Conservation (phyloP, 768 basidiomycete genomes). For the Tephrocybe sp. region DNA sequence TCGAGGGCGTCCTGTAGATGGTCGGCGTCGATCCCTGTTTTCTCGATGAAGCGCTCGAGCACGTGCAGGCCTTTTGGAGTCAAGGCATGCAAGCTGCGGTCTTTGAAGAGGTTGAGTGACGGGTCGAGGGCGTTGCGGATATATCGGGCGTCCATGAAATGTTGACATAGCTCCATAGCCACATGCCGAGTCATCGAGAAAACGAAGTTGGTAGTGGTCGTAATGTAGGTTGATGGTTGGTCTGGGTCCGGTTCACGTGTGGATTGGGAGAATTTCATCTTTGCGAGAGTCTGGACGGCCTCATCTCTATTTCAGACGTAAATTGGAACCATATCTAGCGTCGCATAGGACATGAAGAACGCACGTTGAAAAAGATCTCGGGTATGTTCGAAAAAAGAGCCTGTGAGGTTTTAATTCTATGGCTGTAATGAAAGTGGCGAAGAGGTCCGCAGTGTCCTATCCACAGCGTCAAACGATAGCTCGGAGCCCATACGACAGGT, state of each 20-base stretch:
- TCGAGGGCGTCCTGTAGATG: constrained; percentile 59
- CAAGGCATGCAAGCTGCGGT: constrained; percentile 59
- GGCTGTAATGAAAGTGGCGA: constrained; percentile 15
- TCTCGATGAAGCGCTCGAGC: constrained; percentile 69
- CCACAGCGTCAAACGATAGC: background rate
- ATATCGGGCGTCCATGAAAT: constrained; percentile 69
- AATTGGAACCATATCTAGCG: background rate
- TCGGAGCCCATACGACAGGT: background rate
- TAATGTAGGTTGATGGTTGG: constrained; percentile 7
- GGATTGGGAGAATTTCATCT: constrained; percentile 17
- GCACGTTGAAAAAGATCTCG: constrained; percentile 13
- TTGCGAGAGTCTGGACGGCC: constrained; percentile 9
- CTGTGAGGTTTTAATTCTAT: constrained; percentile 14
- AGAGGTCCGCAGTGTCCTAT: constrained; percentile 14
- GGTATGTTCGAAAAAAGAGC: constrained; percentile 10
- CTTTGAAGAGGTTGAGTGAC: constrained; percentile 54
- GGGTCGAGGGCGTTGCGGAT: constrained; percentile 67
- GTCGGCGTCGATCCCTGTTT: constrained; percentile 39
- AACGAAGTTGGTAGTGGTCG: constrained; percentile 16
- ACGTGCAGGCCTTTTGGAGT: constrained; percentile 73
- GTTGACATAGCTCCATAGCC: constrained; percentile 23
- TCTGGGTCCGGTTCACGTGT: constrained; percentile 11
- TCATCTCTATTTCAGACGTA: constrained; percentile 10
- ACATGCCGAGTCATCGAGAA: constrained; percentile 12
- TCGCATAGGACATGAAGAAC: background rate